Evolutionary conservation across 2,329 filamentous ascomycete genomes (phyloP), one percentile per base, ranked within the genome.

Genomic region (Calonectria pauciramosa): DNA sequence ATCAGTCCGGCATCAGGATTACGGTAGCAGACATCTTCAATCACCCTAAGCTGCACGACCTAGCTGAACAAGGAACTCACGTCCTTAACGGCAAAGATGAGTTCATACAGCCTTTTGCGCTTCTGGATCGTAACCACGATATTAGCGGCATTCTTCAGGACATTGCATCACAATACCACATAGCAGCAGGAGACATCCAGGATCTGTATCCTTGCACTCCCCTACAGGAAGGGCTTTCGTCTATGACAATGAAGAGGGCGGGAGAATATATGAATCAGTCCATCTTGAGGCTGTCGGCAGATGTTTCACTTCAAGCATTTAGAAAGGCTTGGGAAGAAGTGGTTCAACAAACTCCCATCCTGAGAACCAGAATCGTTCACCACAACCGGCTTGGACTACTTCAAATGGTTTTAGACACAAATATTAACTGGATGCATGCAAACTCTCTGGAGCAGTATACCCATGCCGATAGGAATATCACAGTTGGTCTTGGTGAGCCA

Each of bases 311-410:
- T 0, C 32, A 68, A 1, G 11, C 16, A 2, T 74, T 82, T n/a
- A 36, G 59, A 2, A 8, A 16, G 0, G 77, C 79, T 8, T 80
- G 76, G 78, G 60, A 78, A 13, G 18, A 68, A 2, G 69, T 74
- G 0, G 44, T 70, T 13, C 34, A 52, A 0, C 4, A 41, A 4
- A 60, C 54, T 2, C 60, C 77, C 1, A 87, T 89, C 41, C 80
- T 89, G 14, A 84, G 88, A 4, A 88, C 88, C 0, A 84, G 87
- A 47, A 87, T 90, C 60, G 83, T 89, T 0, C 87, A 89, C 26
- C 82, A 86, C 4, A 80, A 84, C 0, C 78, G 80, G 1, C 78
- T 82, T 7, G 87, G 88, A 7, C 80, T 88, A 0, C 78, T 87
- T 64, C 88, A 89, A 73, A 85, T 87, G 0, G 86, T 89, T 9